A percentile compares a stretch with the other conserved stretches of the same genome.
Evolutionary conservation across 2,329 filamentous ascomycete species (phyloP).

Genomic region (Ophiosphaerella herpotricha): DNA sequence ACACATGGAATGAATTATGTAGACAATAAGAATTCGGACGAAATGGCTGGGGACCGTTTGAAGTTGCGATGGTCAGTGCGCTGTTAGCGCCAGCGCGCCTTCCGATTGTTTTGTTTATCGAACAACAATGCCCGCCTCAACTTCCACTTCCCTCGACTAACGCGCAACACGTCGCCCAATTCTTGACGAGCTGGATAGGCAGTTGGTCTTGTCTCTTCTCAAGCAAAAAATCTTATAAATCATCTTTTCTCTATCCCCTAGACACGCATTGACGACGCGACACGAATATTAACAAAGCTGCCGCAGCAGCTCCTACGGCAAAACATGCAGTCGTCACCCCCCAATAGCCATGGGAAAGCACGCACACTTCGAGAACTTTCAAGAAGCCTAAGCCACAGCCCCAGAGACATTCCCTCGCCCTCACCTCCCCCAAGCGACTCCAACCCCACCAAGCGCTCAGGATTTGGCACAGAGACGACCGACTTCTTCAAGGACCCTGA

Average conservation of each 20-base stretch:
- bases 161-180: conserved; percentile 17
- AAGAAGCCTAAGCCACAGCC: conserved; percentile 41
- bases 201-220: conserved; percentile 18
- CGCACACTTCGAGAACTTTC: conserved; percentile 45
- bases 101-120: conserved; percentile 22
- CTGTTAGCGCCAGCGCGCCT: conserved; percentile 17
- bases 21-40: background rate
- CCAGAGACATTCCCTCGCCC: conserved; percentile 34
- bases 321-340: conserved; percentile 45
- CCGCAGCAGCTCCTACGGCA: conserved; percentile 20
- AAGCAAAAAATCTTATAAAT: conserved; percentile 23
- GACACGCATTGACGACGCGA: conserved; percentile 34
- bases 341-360: conserved; percentile 43
- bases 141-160: conserved; percentile 32
- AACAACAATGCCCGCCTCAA: conserved; percentile 25
- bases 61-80: conserved; percentile 1
- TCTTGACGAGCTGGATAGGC: conserved; percentile 22
- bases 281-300: conserved; percentile 28
- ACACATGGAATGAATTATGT: conserved; percentile 5
- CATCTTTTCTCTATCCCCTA: conserved; percentile 38
- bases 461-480: conserved; percentile 29
- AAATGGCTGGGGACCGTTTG: background rate
- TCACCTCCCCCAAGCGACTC: conserved; percentile 42
- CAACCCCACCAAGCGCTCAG: conserved; percentile 41
- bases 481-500: conserved; percentile 44